Conservation (phyloP, 129 eudicot species). For the Helichrysum umbraculigerum region DNA sequence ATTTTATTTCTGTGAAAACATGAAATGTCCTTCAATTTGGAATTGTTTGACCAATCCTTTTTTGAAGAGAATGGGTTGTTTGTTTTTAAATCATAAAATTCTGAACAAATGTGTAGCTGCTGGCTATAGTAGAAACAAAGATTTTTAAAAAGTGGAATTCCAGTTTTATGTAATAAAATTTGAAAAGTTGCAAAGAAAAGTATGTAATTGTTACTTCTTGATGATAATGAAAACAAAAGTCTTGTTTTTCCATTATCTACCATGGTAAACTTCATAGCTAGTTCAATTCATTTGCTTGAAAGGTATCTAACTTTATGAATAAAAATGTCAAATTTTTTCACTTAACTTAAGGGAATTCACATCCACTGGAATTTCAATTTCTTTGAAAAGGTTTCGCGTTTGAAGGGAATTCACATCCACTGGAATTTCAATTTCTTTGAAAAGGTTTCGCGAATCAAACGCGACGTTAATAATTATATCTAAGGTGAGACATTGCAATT, state of each 20-base stretch:
- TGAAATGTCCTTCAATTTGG: slow-evolving; percentile 3
- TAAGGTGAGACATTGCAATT: too few species aligned
- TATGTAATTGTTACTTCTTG: background rate
- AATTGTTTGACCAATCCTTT: slow-evolving; percentile 23
- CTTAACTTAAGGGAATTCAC: too few species aligned
- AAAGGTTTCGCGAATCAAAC: too few species aligned
- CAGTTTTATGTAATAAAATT: background rate
- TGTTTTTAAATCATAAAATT: slow-evolving; percentile 5
- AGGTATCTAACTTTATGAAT: background rate
- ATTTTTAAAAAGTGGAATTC: background rate
- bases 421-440: too few species aligned
- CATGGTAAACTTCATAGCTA: background rate
- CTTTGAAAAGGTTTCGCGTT: too few species aligned
- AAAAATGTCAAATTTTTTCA: too few species aligned
- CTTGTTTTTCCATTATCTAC: too few species aligned
- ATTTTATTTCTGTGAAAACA: background rate
- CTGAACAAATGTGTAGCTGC: background rate
- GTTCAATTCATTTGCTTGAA: background rate
- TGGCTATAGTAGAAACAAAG: background rate
- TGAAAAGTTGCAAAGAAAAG: background rate
- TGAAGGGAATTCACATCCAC: too few species aligned
- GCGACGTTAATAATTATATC: too few species aligned
- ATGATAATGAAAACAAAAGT: background rate
- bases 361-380: too few species aligned
- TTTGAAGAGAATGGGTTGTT: background rate